Conservation (phyloP, 192 early-diverging fungal species). For the Backusella luteola region DNA sequence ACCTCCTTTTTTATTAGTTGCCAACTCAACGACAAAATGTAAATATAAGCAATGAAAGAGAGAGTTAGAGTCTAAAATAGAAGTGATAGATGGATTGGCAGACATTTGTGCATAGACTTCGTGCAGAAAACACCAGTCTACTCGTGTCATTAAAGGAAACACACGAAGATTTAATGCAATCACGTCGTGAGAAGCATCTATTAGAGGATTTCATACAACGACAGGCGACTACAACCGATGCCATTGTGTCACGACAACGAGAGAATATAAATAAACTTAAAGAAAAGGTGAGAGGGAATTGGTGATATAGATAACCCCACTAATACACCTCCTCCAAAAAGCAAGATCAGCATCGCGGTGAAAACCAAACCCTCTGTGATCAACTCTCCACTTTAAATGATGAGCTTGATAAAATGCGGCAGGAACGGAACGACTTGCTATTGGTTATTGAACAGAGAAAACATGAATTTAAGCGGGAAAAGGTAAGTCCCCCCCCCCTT, state of each 20-base stretch:
- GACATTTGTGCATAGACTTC: not conserved
- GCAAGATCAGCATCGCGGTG: not conserved
- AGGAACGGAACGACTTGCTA: not conserved
- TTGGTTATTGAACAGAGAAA: conserved; percentile 4
- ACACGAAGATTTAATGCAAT: conserved; percentile 1
- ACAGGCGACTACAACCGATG: conserved; percentile 1
- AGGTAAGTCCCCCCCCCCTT: not conserved
- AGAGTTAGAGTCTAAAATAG: not conserved
- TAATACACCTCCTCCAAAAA: too few species aligned
- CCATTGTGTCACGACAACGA: not conserved
- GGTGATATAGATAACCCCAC: not conserved
- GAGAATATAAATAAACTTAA: not conserved
- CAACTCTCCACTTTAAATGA: not conserved
- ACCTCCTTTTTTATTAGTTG: not conserved
- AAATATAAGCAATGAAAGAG: not conserved
- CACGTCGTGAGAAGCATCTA: not conserved
- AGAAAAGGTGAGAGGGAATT: not conserved
- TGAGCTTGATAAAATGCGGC: not conserved
- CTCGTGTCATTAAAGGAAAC: not conserved
- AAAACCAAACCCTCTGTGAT: not conserved
- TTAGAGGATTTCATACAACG: conserved; percentile 1
- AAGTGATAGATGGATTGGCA: conserved; percentile 5
- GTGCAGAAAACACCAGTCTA: not conserved
- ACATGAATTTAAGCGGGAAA: conserved; percentile 10
- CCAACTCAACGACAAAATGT: not conserved